phyloP scores from a whole-genome alignment of 1,284 basidiomycete species.

The Athelia sp. region DNA sequence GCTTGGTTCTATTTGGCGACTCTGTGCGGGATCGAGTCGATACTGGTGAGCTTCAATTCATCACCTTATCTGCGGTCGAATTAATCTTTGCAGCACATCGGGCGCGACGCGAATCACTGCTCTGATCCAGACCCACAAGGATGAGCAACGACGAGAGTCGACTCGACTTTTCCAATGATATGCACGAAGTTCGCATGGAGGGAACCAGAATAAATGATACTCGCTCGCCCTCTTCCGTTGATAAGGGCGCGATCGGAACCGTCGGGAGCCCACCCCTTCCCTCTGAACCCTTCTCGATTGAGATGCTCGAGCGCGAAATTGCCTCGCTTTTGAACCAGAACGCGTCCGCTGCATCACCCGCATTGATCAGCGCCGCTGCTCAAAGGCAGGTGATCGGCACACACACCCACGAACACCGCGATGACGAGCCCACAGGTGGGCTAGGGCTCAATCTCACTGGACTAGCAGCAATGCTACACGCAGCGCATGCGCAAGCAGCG shows the following conservation, averaged over 20 bases:
- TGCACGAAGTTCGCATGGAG: conserved; percentile 63
- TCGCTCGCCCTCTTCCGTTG: conserved; percentile 33
- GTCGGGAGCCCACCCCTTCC: conserved; percentile 26
- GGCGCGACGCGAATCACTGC: too few relatives aligned
- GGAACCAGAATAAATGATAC: conserved; percentile 30
- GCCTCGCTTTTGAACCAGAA: conserved; percentile 66
- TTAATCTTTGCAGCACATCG: too few relatives aligned
- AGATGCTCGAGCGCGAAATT: conserved; percentile 71
- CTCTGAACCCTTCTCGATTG: conserved; percentile 50
- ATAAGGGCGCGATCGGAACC: conserved; percentile 24
- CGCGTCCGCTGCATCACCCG: conserved; percentile 56
- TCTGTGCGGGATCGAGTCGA: too few relatives aligned
- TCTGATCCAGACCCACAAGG: conserved; percentile 5
- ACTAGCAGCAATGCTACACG: conserved; percentile 69
- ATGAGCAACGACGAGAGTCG: conserved; percentile 62
- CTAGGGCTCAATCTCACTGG: conserved; percentile 52
- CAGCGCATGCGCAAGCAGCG: conserved; percentile 58
- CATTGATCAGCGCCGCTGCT: conserved; percentile 53
- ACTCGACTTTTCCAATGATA: conserved; percentile 72
- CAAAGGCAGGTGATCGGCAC: conserved; percentile 48
- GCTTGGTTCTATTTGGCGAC: too few relatives aligned
- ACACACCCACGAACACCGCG: conserved; percentile 18
- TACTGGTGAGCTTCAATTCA: too few relatives aligned
- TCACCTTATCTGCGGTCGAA: too few relatives aligned
- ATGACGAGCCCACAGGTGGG: conserved; percentile 15